Base-by-base conservation (phyloP, 371 early-diverging fungal genomes). In the Dichotomocladium elegans region DNA sequence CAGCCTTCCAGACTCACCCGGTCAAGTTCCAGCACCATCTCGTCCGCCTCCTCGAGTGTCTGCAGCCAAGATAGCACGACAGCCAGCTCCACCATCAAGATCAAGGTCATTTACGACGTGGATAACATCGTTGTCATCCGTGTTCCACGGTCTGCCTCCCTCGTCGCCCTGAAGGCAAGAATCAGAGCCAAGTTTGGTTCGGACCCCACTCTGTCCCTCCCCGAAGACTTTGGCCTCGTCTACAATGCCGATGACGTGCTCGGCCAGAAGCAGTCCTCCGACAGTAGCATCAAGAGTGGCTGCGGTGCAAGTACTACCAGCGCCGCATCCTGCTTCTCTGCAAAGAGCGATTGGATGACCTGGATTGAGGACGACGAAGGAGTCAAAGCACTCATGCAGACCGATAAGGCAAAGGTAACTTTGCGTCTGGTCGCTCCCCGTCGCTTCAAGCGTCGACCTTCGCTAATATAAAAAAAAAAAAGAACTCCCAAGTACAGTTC, bases 71-170 rank as follows among this genome's bases (percentile, higher is more conserved):
- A 46, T 28, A 47, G 47, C 31, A 42, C 33, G 26, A 37, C 30
- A 10, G 33, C 55, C 14, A 56, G 48, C 7, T 47, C 44, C n/a
- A 28, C 19, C 22, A 59, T 66, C 56, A 58, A 59, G 34, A 46
- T 66, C 47, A 66, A 66, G 47, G 57, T 66, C 6, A 61, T 66
- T 31, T 61, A 62, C 37, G 62, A 62, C 35, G 25, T 57, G 11
- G 67, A 66, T 24, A 66, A 66, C 33, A 66, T 66, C 15, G 51
- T 66, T 22, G 57, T 66, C 5, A 43, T 66, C 11, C 67, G 62
- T 41, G 60, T 66, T 9, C 67, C 62, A 14, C 60, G 67, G 5
- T 42, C 35, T 12, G 34, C 54, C 17, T 28, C 58, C 9, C 47
- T 66, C 25, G 33, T 47, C 1, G 57, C 56, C 15, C 41, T 66